Percentiles rank a stretch among this genome's conserved stretches.
These are phyloP conservation scores for Pseudogymnoascus sp. DNA, from an alignment of 2,329 filamentous ascomycete genomes.

Conservation along the genomic window DNA sequence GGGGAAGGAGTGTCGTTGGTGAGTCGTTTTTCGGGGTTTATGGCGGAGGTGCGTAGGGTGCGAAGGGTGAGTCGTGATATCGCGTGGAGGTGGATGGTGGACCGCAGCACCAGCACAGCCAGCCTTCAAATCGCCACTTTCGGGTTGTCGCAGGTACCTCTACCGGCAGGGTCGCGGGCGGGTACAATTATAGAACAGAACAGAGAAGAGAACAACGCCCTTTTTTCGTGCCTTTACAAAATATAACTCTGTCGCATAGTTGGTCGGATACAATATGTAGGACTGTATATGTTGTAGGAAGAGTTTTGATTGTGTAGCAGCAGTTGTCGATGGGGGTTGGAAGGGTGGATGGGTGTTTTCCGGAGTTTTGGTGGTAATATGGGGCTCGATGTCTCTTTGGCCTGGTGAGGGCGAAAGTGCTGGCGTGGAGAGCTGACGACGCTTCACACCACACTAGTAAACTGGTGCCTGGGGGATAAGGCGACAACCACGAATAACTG, in stretches of 20 bases:
- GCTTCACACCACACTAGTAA: slow-evolving; percentile 8
- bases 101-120: slow-evolving; percentile 13
- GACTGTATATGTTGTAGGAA: neutral
- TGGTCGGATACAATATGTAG: neutral
- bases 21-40: neutral
- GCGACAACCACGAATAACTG: neutral
- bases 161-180: neutral
- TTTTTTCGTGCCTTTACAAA: neutral
- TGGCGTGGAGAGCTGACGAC: slow-evolving; percentile 10
- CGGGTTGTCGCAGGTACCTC: neutral
- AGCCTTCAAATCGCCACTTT: slow-evolving; percentile 9
- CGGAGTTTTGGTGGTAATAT: neutral
- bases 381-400: neutral
- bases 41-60: neutral
- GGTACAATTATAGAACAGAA: neutral
- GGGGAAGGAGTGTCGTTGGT: neutral
- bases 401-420: slow-evolving; percentile 8
- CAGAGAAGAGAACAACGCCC: neutral
- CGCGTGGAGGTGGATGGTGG: slow-evolving; percentile 10
- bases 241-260: neutral
- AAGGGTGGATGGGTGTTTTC: neutral
- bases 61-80: neutral
- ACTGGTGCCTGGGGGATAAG: neutral
- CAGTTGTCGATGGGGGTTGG: neutral
- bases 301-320: neutral